Evolutionary conservation across 2,329 filamentous ascomycete genomes (phyloP).

Genomic region (Ophiostoma tasmaniense): DNA sequence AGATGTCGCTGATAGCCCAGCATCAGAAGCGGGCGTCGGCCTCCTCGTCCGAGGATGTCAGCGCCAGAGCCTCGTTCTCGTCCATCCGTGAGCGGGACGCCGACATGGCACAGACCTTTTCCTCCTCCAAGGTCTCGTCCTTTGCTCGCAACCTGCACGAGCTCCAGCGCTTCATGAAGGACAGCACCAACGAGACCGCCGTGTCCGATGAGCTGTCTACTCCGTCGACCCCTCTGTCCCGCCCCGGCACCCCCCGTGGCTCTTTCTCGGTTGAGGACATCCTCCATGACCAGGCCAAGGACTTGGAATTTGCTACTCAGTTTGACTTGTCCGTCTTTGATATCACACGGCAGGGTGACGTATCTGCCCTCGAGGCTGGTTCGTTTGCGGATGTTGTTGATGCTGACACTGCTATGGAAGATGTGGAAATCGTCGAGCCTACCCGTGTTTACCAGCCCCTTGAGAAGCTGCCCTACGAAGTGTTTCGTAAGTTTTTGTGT

Average conservation of each 20-base stretch:
- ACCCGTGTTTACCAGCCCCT: constrained; percentile 28
- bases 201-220: constrained; percentile 39
- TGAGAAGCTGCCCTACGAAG: constrained; percentile 60
- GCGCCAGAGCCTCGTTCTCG: constrained; percentile 49
- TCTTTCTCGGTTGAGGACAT: constrained; percentile 6
- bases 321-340: constrained; percentile 1
- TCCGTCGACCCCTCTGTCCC: constrained; percentile 5
- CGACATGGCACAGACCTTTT: constrained; percentile 54
- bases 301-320: background rate
- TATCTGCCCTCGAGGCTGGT: constrained; percentile 11
- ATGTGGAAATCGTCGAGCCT: constrained; percentile 3
- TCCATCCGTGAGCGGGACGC: constrained; percentile 53
- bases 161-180: constrained; percentile 16
- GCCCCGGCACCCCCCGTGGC: constrained; percentile 1
- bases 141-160: constrained; percentile 30
- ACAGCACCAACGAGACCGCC: constrained; percentile 35
- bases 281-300: background rate
- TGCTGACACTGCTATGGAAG: constrained; percentile 15
- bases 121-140: constrained; percentile 53
- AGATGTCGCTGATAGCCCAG: constrained; percentile 15
- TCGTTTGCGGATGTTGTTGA: constrained; percentile 8
- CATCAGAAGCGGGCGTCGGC: constrained; percentile 15
- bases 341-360: background rate
- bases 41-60: constrained; percentile 14
- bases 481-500: constrained; percentile 48